Percentiles rank a stretch among this genome's conserved stretches.
phyloP scores from a whole-genome alignment of 768 basidiomycete genomes.

The Suillus lakei region DNA sequence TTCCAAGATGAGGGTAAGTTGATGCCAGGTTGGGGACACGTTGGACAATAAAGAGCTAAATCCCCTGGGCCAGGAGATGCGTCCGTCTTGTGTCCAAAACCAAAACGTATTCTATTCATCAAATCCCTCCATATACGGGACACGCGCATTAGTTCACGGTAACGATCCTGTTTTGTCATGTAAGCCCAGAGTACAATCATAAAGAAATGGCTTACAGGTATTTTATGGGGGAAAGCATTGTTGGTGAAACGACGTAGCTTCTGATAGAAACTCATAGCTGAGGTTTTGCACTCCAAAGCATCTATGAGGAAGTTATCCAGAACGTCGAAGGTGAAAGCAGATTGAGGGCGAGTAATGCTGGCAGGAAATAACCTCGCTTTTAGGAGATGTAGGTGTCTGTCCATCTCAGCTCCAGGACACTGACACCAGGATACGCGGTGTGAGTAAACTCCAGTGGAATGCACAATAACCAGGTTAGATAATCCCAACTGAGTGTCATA shows the following conservation, averaged over 20 bases:
- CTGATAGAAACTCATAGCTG: slow-evolving; percentile 4
- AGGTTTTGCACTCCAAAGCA: slow-evolving; percentile 20
- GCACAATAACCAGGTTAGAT: slow-evolving; percentile 6
- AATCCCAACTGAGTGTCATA: background rate
- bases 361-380: slow-evolving; percentile 15
- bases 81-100: background rate
- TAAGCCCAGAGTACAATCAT: background rate
- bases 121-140: slow-evolving; percentile 9
- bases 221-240: slow-evolving; percentile 5
- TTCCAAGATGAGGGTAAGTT: slow-evolving; percentile 13
- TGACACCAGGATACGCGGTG: slow-evolving; percentile 5
- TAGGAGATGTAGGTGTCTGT: slow-evolving; percentile 17
- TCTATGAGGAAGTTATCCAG: slow-evolving; percentile 23
- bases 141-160: slow-evolving; percentile 8
- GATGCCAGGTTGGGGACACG: slow-evolving; percentile 13
- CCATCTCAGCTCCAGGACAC: background rate
- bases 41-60: slow-evolving; percentile 4
- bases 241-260: background rate
- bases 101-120: background rate
- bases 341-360: slow-evolving; percentile 14
- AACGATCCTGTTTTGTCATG: slow-evolving; percentile 6
- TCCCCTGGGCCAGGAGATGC: background rate
- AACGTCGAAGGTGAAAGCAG: slow-evolving; percentile 26
- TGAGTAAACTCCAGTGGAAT: slow-evolving; percentile 10
- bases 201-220: background rate